Evolutionary conservation across 2,329 filamentous ascomycete genomes (phyloP), one percentile per base, ranked within the genome.

Genomic region (Calonectria multiphialidica): DNA sequence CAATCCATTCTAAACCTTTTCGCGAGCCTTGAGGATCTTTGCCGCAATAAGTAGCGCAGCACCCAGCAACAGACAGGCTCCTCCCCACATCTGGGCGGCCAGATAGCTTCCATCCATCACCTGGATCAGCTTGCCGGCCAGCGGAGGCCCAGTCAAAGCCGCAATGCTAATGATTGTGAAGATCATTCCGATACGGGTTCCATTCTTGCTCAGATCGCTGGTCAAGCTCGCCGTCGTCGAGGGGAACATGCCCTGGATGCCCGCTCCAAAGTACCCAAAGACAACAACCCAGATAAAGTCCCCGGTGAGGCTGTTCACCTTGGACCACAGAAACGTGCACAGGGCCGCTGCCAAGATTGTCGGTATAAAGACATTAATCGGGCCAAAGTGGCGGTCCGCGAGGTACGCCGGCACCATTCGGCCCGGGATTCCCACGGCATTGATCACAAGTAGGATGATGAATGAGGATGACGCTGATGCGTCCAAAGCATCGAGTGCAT

Each of bases 181-280:
- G 1, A 88, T 83, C 90, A 92, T 92, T 63, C 90, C 90, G 73
- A 91, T 90, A 8, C 89, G 82, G 2, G 88, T 88, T 0, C 90
- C 90, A 5, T 86, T 83, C 79, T 90, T 90, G 15, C 85, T 82
- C 72, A 89, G 78, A 74, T 92, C 89, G 5, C 84, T 84, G 5
- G 87, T 90, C 67, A 92, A 80, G 30, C 88, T 76, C 1, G 81
- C 81, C 15, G 81, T 74, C 7, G 81, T 80, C 0, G 92, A 90
- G 0, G 93, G 92, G 76, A 94, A 94, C 13, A 95, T 80, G 8
- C 88, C 88, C 81, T 94, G 92, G 57, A 94, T 89, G 0, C 87
- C 91, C 0, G 91, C 92, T 0, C 88, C 90, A 2, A 88, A 88
- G 59, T 94, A 85, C 1, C 93, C 93, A 78, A 93, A 94, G 68